These are phyloP conservation scores for Panellus pusillus DNA, from an alignment of 768 basidiomycete species.

Conservation along the genomic window DNA sequence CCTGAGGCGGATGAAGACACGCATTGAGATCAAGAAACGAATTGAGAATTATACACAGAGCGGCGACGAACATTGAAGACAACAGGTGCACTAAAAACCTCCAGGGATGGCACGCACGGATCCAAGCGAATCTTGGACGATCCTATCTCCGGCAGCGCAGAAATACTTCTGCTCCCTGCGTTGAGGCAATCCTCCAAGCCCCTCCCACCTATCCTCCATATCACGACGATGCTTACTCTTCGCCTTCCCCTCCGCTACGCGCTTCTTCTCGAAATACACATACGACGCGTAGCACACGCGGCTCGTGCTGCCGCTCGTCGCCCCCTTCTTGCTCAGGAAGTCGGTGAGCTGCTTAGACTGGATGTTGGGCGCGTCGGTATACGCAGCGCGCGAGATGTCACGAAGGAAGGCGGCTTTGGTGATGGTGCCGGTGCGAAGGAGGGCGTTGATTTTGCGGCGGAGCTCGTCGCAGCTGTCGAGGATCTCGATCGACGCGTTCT, in stretches of 20 bases:
- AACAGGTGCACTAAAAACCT: not conserved
- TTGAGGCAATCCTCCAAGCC: constrained; percentile 20
- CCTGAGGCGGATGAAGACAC: too few relatives aligned
- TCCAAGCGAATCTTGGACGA: constrained; percentile 12
- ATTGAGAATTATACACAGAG: too few relatives aligned
- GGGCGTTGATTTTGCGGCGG: constrained; percentile 18
- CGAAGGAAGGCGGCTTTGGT: constrained; percentile 18
- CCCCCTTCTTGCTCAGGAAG: constrained; percentile 17
- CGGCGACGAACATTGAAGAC: too few relatives aligned
- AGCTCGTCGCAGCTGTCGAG: constrained; percentile 20
- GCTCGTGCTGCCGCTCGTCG: constrained; percentile 19
- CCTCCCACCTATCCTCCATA: constrained; percentile 22
- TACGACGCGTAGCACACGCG: constrained; percentile 20
- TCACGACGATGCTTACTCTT: constrained; percentile 19
- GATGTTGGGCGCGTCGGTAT: constrained; percentile 19
- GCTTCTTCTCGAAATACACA: constrained; percentile 22
- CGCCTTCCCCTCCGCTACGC: constrained; percentile 15
- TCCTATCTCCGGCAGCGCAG: not conserved
- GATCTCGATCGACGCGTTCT: constrained; percentile 14
- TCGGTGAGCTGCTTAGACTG: constrained; percentile 20
- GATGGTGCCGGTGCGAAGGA: constrained; percentile 14
- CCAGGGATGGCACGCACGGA: constrained; percentile 5
- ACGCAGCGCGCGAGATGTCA: constrained; percentile 20
- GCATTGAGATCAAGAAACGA: too few relatives aligned
- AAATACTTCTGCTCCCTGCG: constrained; percentile 4